Evolutionary conservation across 2,329 filamentous ascomycete genomes (phyloP).

Genomic region (Hymenoscyphus fructigenus): DNA sequence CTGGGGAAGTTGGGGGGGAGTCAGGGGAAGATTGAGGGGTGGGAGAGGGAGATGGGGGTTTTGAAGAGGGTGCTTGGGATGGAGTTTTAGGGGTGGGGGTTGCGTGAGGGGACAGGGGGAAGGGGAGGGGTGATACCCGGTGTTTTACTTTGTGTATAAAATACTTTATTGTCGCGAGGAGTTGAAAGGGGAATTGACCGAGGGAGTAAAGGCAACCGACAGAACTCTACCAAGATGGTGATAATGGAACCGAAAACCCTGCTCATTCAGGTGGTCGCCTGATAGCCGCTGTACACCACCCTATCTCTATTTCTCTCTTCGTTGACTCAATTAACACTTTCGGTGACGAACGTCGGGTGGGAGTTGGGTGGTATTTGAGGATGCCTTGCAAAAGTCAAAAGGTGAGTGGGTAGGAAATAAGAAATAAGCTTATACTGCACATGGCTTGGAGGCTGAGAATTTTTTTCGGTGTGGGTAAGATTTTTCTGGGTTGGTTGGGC

Average conservation of each 20-base stretch:
- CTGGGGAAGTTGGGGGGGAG: constrained; percentile 70
- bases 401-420: too few relatives aligned
- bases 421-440: too few relatives aligned
- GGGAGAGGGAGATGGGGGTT: constrained; percentile 68
- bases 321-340: neutral
- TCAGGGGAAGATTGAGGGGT: constrained; percentile 71
- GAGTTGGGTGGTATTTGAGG: too few relatives aligned
- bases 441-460: too few relatives aligned
- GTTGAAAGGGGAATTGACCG: neutral
- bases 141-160: neutral
- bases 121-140: neutral
- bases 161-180: neutral
- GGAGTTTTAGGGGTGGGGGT: constrained; percentile 38
- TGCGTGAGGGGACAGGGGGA: neutral
- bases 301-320: neutral
- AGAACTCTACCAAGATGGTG: neutral
- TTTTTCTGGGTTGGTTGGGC: too few relatives aligned
- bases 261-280: neutral
- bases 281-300: neutral
- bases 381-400: too few relatives aligned
- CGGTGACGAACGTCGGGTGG: neutral
- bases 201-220: neutral
- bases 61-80: constrained; percentile 69
- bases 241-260: neutral
- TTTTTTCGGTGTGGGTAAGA: too few relatives aligned